Base-by-base conservation (phyloP, 2,329 filamentous ascomycete genomes). In the Seiridium cupressi region DNA sequence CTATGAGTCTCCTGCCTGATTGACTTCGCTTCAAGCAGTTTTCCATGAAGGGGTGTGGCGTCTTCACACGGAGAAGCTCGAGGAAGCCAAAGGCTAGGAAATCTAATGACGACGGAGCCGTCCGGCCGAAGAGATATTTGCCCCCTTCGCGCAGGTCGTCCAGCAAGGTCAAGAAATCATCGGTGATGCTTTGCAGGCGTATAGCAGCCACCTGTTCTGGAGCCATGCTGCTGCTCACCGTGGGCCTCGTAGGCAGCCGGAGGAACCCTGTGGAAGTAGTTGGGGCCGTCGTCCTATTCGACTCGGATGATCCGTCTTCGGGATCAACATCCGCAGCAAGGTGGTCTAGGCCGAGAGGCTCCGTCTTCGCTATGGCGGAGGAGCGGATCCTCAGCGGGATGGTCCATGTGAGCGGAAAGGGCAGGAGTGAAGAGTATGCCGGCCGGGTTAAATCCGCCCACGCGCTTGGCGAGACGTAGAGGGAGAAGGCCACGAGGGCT, bases 401-500 rank as follows among this genome's bases (percentile, higher is more conserved):
- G 47, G 90, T 90, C 85, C 95, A 99, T 68, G 93, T 93, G 63
- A 93, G 83, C 18, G 95, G 93, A 81, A 95, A 96, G 46, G 90
- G 86, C 44, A 98, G 85, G 60, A 97, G 84, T 5, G 81, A 78
- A 65, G 89, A 92, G 77, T 93, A 97, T 44, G 92, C 89, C 2
- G 92, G 91, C 13, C 92, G 87, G 3, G 93, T 97, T 54, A 84
- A 79, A 48, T 83, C 79, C 59, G 87, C 82, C 84, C 95, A 99
- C 78, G 98, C 97, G 64, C 92, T 87, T 60, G 89, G 91, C 38
- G 93, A 95, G 64, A 95, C 90, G 74, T 96, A 98, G 67, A 98
- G 88, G 56, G 89, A 93, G 60, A 97, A 87, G 68, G 96, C 91
- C 68, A 97, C 74, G 62, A 98, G 84, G 38, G 89, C 86, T 55